Base-by-base conservation (phyloP, 1,284 basidiomycete species). In the Microstroma glucosiphilum region DNA sequence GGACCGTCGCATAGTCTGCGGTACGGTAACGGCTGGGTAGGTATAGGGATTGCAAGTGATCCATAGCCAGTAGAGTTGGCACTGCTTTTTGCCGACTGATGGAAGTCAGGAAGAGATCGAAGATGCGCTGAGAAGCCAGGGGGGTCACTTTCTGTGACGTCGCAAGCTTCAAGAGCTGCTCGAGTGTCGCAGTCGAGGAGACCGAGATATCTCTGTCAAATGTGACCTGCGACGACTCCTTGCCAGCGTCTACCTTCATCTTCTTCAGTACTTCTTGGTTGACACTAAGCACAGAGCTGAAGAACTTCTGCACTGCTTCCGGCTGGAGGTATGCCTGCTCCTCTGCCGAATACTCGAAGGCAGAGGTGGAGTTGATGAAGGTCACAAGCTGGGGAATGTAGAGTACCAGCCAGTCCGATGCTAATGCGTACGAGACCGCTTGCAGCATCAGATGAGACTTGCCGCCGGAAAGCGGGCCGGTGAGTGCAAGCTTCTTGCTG, bases 381-480 rank as follows among this genome's bases (percentile, higher is more conserved):
- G 84, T 85, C 65, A 87, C 84, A 1, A 86, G 88, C 86, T 87
- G 83, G 1, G 92, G 91, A n/a, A 92, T 84, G 79, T 94, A 96
- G 53, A 96, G 80, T 26, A 93, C 90, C 43, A 94, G 83, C 89
- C 90, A 96, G 15, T 85, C 85, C 30, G 85, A 84, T 13, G 85
- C 82, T 23, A 85, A 75, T 15, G 87, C 88, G 67, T 92, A 88
- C 40, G 89, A 84, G 0, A 90, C 86, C 0, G 87, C 84, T 78
- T 97, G 93, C 1, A 94, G 81, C 23, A 96, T 81, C 21, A 91
- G 80, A 66, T 85, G 86, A 61, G 88, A 90, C 81, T 96, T 96
- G 26, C 93, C 93, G 60, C 85, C 86, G 1, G 92, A 93, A 7
- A 84, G 55, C 30, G 61, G 62, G n/a, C 92, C 93, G 65, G 69